Conservation (phyloP, 805 yeast genomes). For the Isabelozyma heimii region DNA sequence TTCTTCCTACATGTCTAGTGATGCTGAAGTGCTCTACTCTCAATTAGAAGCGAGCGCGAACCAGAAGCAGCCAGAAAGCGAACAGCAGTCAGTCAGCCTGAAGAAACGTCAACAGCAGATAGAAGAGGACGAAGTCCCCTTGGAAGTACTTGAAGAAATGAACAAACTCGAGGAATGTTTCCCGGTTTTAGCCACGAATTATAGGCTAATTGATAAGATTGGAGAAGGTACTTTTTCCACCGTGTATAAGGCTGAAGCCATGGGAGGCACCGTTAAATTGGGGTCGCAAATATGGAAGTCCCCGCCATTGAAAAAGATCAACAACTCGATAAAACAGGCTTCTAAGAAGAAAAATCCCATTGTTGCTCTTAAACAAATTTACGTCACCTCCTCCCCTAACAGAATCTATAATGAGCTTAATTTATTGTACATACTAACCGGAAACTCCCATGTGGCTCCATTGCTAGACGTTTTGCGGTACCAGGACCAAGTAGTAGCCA, state of each 20-base stretch:
- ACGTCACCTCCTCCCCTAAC: conserved; percentile 92
- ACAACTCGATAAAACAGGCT: conserved; percentile 15
- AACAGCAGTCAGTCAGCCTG: conserved; percentile 1
- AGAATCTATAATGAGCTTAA: conserved; percentile 87
- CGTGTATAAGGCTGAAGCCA: conserved; percentile 61
- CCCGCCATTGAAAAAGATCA: conserved; percentile 36
- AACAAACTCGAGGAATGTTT: conserved; percentile 52
- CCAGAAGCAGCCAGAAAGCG: not conserved
- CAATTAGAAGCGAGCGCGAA: not conserved
- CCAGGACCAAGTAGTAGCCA: conserved; percentile 91
- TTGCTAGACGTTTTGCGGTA: conserved; percentile 81
- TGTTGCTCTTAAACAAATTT: conserved; percentile 90
- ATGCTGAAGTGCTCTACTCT: not conserved
- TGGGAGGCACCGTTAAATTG: conserved; percentile 34
- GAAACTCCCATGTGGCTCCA: conserved; percentile 79
- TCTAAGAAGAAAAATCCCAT: conserved; percentile 34
- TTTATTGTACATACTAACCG: conserved; percentile 65
- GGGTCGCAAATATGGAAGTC: conserved; percentile 44
- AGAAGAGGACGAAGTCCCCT: conserved; percentile 48
- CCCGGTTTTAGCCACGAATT: conserved; percentile 48
- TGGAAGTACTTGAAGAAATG: conserved; percentile 59
- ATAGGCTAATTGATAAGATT: conserved; percentile 53
- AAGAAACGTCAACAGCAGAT: conserved; percentile 8
- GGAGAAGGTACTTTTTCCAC: conserved; percentile 69
- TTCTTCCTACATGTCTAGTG: not conserved